Base-by-base conservation (phyloP, 1,284 basidiomycete species). In the Neonothopanus nambi region DNA sequence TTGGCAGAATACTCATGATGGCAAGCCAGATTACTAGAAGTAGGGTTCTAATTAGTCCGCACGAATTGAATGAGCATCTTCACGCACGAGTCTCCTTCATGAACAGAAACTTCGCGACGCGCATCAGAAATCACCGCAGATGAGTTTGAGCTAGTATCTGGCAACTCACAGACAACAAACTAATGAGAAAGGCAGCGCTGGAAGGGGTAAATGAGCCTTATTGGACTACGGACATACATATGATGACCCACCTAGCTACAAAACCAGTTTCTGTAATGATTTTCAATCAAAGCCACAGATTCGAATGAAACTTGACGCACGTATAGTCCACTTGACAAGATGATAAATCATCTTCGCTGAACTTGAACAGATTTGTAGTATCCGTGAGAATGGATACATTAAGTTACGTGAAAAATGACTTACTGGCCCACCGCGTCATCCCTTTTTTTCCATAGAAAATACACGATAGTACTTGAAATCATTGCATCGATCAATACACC, bases 281-380 rank as follows among this genome's bases (percentile, higher is more conserved):
- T 11, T 28, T 13, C 17, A 30, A 18, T 18, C 24, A 15, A 3
- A 2, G 1, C 1, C 2, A 35, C 23, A 17, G 17, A 18, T 9
- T 39, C 12, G 13, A 6, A 20, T 13, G 26, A 39, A 23, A 26
- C 15, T 9, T n/a, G 8, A 46, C 51, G 17, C 43, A 52, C 51
- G 51, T n/a, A 52, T 39, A 23, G 51, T 46, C 51, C 51, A 52
- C 24, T 44, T 18, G 13, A 40, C 51, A 26, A 52, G 26, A 18
- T 37, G 51, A 15, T 44, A 20, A 5, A 52, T 45, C 8, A 52
- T 35, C 20, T 35, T 39, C 17, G 51, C 35, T 3, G 51, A 24
- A 15, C 51, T 52, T 15, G 15, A 21, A 12, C 21, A 13, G 18
- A n/a, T n/a, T 11, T 51, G 3, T 17, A 26, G 39, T n/a, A 17